Evolutionary conservation across 352 stramenopile genomes (phyloP).

Genomic region (Pilasporangium apinafurcum): DNA sequence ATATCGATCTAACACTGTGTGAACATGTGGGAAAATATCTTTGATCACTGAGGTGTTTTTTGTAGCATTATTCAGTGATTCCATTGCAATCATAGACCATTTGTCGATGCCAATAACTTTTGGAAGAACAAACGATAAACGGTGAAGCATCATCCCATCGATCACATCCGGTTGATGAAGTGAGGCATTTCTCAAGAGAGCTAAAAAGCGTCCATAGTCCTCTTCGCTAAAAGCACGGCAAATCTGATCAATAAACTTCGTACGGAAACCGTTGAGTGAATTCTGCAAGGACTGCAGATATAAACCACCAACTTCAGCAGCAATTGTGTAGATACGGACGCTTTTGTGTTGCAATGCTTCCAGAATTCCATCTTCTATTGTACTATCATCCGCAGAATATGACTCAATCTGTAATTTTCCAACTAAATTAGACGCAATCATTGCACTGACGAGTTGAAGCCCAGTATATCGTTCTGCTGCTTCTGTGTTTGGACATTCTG

Average conservation of each 20-base stretch:
- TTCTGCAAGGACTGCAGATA: slow-evolving; percentile 13
- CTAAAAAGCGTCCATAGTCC: slow-evolving; percentile 61
- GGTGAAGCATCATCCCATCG: slow-evolving; percentile 65
- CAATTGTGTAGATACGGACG: slow-evolving; percentile 44
- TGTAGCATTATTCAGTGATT: slow-evolving; percentile 35
- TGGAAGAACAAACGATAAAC: slow-evolving; percentile 57
- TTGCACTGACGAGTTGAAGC: slow-evolving; percentile 59
- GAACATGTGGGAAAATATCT: slow-evolving; percentile 42
- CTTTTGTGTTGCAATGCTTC: slow-evolving; percentile 37
- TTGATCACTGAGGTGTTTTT: slow-evolving; percentile 24
- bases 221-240: slow-evolving; percentile 49
- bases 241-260: slow-evolving; percentile 32
- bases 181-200: slow-evolving; percentile 52
- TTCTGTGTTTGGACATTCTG: slow-evolving; percentile 26
- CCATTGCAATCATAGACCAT: slow-evolving; percentile 46
- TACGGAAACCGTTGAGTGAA: slow-evolving; percentile 13
- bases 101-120: slow-evolving; percentile 46
- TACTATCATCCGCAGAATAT: slow-evolving; percentile 7
- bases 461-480: slow-evolving; percentile 34
- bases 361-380: slow-evolving; percentile 45
- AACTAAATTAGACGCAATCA: slow-evolving; percentile 26
- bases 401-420: slow-evolving; percentile 17
- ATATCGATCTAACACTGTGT: slow-evolving; percentile 38
- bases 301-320: slow-evolving; percentile 59
- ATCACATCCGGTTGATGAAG: slow-evolving; percentile 49